These are phyloP conservation scores for Penicillium sp. DNA, from an alignment of 2,329 filamentous ascomycete species.

Conservation along the genomic window DNA sequence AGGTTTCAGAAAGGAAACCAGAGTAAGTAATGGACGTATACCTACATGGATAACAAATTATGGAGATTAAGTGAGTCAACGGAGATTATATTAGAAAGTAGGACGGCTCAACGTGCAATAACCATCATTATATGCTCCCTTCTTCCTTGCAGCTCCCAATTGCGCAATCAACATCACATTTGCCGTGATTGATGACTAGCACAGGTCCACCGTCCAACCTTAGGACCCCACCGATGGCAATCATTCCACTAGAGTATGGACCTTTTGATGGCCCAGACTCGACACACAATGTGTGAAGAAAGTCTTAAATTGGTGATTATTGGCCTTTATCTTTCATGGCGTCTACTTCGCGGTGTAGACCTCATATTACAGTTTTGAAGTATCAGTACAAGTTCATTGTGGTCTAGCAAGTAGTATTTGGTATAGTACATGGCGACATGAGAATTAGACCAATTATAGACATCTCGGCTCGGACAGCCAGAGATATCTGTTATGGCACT, in stretches of 20 bases:
- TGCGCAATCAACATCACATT: conserved; percentile 10
- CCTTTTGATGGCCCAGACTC: neutral
- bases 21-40: no score
- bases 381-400: neutral
- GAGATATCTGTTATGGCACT: neutral
- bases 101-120: neutral
- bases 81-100: neutral
- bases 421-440: conserved; percentile 9
- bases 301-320: neutral
- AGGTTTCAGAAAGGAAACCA: no score
- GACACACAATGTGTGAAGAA: no score
- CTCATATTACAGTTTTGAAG: neutral
- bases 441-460: neutral
- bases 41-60: no score
- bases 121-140: neutral
- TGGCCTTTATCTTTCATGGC: neutral
- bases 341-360: neutral
- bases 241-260: neutral
- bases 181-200: conserved; percentile 12
- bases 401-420: neutral
- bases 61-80: neutral
- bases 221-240: neutral
- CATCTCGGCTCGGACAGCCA: neutral
- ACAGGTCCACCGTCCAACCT: neutral
- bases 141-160: conserved; percentile 4